phyloP scores from a whole-genome alignment of 1,139 yeast genomes.

The Geotrichum phurueaensis region DNA sequence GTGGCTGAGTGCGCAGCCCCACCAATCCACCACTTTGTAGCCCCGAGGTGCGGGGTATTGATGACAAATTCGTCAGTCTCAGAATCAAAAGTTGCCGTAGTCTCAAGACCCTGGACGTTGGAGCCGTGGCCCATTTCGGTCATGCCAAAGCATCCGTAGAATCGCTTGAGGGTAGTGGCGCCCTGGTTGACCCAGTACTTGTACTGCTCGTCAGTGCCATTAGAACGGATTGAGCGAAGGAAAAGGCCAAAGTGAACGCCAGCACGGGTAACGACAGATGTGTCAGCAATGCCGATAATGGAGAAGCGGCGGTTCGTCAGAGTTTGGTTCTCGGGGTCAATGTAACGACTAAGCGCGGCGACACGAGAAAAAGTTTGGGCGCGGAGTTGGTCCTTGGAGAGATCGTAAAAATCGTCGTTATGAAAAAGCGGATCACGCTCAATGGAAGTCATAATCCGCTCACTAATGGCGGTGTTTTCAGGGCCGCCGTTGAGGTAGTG shows the following conservation, averaged over 20 bases:
- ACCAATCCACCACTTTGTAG: slow-evolving; percentile 97
- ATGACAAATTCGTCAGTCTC: slow-evolving; percentile 59
- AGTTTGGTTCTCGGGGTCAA: slow-evolving; percentile 34
- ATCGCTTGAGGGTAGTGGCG: slow-evolving; percentile 52
- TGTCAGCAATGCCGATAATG: slow-evolving; percentile 43
- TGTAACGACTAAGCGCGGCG: slow-evolving; percentile 41
- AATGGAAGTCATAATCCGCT: slow-evolving; percentile 40
- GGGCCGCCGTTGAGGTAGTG: slow-evolving; percentile 48
- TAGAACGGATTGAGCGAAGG: slow-evolving; percentile 59
- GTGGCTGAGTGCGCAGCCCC: slow-evolving; percentile 93
- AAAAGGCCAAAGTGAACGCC: slow-evolving; percentile 68
- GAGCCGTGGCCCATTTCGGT: slow-evolving; percentile 92
- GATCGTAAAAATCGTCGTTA: slow-evolving; percentile 44
- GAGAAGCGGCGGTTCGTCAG: slow-evolving; percentile 32
- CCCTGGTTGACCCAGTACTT: slow-evolving; percentile 71
- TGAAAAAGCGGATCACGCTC: slow-evolving; percentile 49
- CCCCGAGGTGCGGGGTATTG: slow-evolving; percentile 81
- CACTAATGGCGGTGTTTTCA: slow-evolving; percentile 39
- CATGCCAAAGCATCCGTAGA: slow-evolving; percentile 90
- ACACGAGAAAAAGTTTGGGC: slow-evolving; percentile 45
- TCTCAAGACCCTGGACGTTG: slow-evolving; percentile 82
- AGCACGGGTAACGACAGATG: slow-evolving; percentile 58
- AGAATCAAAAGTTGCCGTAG: slow-evolving; percentile 72
- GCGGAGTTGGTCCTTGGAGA: slow-evolving; percentile 43
- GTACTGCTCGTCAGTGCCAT: slow-evolving; percentile 55